Conservation (phyloP, 2,329 filamentous ascomycete species). For the Diatrype stigma region DNA sequence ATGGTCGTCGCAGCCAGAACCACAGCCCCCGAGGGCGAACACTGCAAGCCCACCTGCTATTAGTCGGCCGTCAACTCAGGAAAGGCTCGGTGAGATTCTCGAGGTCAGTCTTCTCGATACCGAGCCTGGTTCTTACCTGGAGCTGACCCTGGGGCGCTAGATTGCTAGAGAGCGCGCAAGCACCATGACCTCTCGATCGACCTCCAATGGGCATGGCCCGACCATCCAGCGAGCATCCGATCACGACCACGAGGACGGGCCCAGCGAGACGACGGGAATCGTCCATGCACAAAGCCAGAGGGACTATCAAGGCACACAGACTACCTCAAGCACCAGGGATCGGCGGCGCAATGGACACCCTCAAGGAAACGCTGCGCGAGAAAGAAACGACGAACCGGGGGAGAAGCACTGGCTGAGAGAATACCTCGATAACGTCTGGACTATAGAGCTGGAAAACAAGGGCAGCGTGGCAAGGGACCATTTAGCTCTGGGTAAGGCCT, state of each 20-base stretch:
- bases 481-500: constrained; percentile 63
- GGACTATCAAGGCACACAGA: constrained; percentile 37
- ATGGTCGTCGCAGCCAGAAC: background rate
- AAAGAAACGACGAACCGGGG: constrained; percentile 11
- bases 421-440: constrained; percentile 46
- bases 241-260: constrained; percentile 12
- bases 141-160: constrained; percentile 19
- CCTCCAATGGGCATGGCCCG: constrained; percentile 11
- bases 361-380: constrained; percentile 14
- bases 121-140: background rate
- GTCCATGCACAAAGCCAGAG: constrained; percentile 29
- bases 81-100: constrained; percentile 42
- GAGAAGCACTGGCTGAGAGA: constrained; percentile 48
- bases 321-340: constrained; percentile 18
- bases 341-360: constrained; percentile 10
- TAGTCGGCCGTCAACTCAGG: constrained; percentile 31
- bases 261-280: constrained; percentile 41
- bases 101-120: constrained; percentile 34
- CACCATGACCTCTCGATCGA: constrained; percentile 29
- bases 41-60: background rate
- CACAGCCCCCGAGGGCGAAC: background rate
- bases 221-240: constrained; percentile 9
- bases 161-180: constrained; percentile 39
- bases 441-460: constrained; percentile 79
- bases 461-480: constrained; percentile 80